These are phyloP conservation scores for Annulohypoxylon stygium DNA, from an alignment of 495 filamentous ascomycete species.

Conservation along the genomic window DNA sequence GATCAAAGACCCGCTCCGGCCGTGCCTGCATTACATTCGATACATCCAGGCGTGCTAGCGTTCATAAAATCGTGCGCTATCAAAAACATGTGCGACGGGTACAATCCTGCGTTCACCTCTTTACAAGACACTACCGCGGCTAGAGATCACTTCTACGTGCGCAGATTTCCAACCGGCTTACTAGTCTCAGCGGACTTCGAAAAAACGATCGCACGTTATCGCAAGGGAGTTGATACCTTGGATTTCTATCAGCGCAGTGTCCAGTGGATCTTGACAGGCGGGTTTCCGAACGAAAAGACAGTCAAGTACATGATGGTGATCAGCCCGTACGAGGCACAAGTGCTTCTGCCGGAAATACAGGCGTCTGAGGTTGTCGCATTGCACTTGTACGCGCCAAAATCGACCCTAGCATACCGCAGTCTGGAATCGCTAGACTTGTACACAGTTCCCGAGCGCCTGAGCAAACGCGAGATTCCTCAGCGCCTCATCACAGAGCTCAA, in stretches of 20 bases:
- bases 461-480: conserved; percentile 34
- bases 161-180: conserved; percentile 58
- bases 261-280: conserved; percentile 68
- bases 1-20: conserved; percentile 61
- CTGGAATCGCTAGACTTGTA: conserved; percentile 65
- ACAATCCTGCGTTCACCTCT: conserved; percentile 62
- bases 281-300: conserved; percentile 1
- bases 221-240: conserved; percentile 24
- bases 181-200: conserved; percentile 70
- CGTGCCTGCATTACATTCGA: conserved; percentile 54
- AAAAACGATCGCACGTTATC: conserved; percentile 55
- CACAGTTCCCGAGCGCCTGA: conserved; percentile 48
- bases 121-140: conserved; percentile 60
- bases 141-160: conserved; percentile 46
- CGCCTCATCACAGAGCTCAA: conserved; percentile 65
- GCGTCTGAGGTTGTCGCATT: conserved; percentile 56
- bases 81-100: conserved; percentile 45
- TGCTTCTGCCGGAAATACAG: conserved; percentile 59
- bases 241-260: conserved; percentile 70
- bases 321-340: conserved; percentile 73
- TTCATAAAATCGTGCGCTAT: conserved; percentile 56
- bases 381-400: conserved; percentile 70
- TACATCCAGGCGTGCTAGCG: conserved; percentile 61
- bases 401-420: conserved; percentile 56
- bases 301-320: conserved; percentile 64